Evolutionary conservation across 78 protist genomes (phyloP).

Genomic region (Speleostelium caveatum): DNA sequence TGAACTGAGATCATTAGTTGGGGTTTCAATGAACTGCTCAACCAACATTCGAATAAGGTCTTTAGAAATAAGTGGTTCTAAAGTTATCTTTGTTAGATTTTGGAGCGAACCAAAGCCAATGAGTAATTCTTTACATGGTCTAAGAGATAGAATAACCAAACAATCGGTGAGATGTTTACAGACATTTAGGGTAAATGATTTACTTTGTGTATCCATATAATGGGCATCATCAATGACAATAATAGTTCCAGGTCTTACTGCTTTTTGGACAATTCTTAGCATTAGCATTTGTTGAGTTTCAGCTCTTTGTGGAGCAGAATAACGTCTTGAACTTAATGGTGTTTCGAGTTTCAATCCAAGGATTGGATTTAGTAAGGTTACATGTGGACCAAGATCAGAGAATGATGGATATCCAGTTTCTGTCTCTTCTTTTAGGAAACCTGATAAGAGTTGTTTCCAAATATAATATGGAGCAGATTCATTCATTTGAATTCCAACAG

Average conservation of each 20-base stretch:
- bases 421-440: constrained; percentile 6
- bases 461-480: constrained; percentile 45
- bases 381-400: constrained; percentile 22
- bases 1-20: background rate
- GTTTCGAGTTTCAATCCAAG: constrained; percentile 1
- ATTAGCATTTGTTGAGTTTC: constrained; percentile 55
- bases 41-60: constrained; percentile 14
- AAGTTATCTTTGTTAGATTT: constrained; percentile 18
- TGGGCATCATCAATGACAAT: constrained; percentile 82
- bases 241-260: constrained; percentile 31
- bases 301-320: constrained; percentile 53
- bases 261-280: constrained; percentile 28
- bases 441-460: constrained; percentile 40
- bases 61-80: constrained; percentile 39
- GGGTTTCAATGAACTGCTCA: background rate
- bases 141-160: constrained; percentile 38
- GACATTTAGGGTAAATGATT: constrained; percentile 50
- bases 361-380: constrained; percentile 30
- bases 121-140: constrained; percentile 47
- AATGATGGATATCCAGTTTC: constrained; percentile 2
- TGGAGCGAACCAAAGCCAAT: constrained; percentile 37
- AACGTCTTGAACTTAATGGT: constrained; percentile 1
- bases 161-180: constrained; percentile 21
- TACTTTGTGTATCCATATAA: constrained; percentile 76
- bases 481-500: constrained; percentile 60